Percentiles rank a stretch among this genome's conserved stretches.
phyloP scores from a whole-genome alignment of 495 filamentous ascomycete species.

The Podospora pseudopauciseta region DNA sequence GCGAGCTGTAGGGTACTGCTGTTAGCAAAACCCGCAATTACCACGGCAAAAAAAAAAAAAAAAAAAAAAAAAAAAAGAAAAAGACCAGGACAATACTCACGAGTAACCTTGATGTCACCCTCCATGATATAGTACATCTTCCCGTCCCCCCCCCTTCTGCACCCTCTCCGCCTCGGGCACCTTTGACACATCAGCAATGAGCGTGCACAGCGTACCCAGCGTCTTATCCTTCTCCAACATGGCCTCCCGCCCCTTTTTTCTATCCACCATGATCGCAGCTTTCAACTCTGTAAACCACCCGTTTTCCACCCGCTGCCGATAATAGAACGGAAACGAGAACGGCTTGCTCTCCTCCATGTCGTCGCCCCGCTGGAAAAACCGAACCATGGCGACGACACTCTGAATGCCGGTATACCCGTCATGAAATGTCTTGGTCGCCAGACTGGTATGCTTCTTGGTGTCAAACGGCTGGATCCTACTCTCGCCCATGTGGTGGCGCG shows the following conservation, averaged over 20 bases:
- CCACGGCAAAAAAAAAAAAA: background rate
- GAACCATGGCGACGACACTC: slow-evolving; percentile 31
- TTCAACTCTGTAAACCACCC: slow-evolving; percentile 22
- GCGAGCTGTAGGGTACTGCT: background rate
- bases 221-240: background rate
- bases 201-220: background rate
- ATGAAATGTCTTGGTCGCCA: slow-evolving; percentile 27
- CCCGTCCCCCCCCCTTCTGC: background rate
- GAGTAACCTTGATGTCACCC: slow-evolving; percentile 33
- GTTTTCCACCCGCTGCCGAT: slow-evolving; percentile 21
- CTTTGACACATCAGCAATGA: background rate
- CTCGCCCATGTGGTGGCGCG: slow-evolving; percentile 51
- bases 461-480: slow-evolving; percentile 31
- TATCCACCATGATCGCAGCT: background rate
- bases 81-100: slow-evolving; percentile 13
- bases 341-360: slow-evolving; percentile 33
- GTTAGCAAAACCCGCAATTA: background rate
- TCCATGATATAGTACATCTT: slow-evolving; percentile 28
- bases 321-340: slow-evolving; percentile 22
- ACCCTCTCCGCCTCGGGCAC: background rate
- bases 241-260: background rate
- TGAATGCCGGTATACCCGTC: slow-evolving; percentile 25
- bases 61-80: background rate
- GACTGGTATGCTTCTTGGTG: slow-evolving; percentile 27
- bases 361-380: slow-evolving; percentile 33